phyloP scores from a whole-genome alignment of 2,329 filamentous ascomycete species.

The Paecilomyces sp. region DNA sequence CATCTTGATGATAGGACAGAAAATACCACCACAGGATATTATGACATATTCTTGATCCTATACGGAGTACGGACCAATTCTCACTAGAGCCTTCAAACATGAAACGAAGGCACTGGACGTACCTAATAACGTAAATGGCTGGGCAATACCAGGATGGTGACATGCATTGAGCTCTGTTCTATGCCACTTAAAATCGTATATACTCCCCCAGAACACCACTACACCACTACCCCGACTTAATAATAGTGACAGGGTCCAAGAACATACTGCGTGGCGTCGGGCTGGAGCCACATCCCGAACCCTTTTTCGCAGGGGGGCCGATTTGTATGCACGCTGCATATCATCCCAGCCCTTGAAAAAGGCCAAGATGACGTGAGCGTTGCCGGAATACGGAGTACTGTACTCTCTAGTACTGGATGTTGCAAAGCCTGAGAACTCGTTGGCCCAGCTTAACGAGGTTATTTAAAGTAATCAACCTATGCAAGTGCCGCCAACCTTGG shows the following conservation, averaged over 20 bases:
- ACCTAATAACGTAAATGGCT: neutral
- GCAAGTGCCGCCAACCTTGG: neutral
- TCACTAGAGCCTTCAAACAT: neutral
- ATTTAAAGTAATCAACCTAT: neutral
- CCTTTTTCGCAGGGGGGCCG: neutral
- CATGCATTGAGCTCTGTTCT: neutral
- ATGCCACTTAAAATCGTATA: neutral
- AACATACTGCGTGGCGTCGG: neutral
- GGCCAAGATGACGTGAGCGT: neutral
- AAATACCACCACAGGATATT: too few relatives aligned
- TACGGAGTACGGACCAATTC: too few relatives aligned
- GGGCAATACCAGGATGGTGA: neutral
- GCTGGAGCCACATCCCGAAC: neutral
- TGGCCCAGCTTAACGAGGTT: neutral
- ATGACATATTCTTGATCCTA: too few relatives aligned
- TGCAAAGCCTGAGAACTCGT: neutral
- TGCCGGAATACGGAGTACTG: neutral
- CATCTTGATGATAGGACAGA: too few relatives aligned
- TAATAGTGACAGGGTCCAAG: neutral
- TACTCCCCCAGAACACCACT: neutral
- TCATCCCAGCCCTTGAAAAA: neutral
- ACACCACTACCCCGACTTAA: neutral
- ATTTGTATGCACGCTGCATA: neutral
- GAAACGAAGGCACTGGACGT: neutral
- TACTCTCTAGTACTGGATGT: neutral